These are phyloP conservation scores for Phaeotremella fagi DNA, from an alignment of 768 basidiomycete genomes.

Conservation along the genomic window DNA sequence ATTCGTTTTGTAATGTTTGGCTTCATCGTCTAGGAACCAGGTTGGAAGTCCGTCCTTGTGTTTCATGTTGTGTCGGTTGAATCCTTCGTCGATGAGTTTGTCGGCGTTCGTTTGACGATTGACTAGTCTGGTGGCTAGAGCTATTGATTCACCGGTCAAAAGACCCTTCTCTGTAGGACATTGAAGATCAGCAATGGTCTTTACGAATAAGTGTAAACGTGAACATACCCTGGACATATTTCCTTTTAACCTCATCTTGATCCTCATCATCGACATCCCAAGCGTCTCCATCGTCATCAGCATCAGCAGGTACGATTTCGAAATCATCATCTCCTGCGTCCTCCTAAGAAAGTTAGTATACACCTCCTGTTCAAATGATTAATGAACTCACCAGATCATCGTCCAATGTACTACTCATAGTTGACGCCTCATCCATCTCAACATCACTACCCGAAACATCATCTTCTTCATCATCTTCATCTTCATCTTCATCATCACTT, in stretches of 20 bases:
- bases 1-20: slow-evolving; percentile 86
- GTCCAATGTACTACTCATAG: slow-evolving; percentile 24
- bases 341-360: too few relatives aligned
- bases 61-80: slow-evolving; percentile 86
- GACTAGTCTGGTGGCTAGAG: slow-evolving; percentile 82
- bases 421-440: slow-evolving; percentile 35
- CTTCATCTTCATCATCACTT: slow-evolving; percentile 25
- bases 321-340: slow-evolving; percentile 61
- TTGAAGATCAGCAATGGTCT: background rate
- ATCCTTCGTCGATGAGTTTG: slow-evolving; percentile 87
- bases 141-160: slow-evolving; percentile 80
- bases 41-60: slow-evolving; percentile 84
- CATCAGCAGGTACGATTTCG: slow-evolving; percentile 66
- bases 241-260: slow-evolving; percentile 63
- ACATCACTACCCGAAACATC: slow-evolving; percentile 47
- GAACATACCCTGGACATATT: slow-evolving; percentile 64
- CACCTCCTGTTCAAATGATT: too few relatives aligned
- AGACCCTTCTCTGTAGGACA: slow-evolving; percentile 67
- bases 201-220: background rate
- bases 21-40: slow-evolving; percentile 97
- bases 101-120: slow-evolving; percentile 86
- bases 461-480: too few relatives aligned
- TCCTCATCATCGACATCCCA: slow-evolving; percentile 81
- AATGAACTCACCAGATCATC: slow-evolving; percentile 11
- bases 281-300: slow-evolving; percentile 58